Percentiles rank a stretch among this genome's conserved stretches.
Evolutionary conservation across 2,329 filamentous ascomycete species (phyloP).

Genomic region (Aspergillus felis): DNA sequence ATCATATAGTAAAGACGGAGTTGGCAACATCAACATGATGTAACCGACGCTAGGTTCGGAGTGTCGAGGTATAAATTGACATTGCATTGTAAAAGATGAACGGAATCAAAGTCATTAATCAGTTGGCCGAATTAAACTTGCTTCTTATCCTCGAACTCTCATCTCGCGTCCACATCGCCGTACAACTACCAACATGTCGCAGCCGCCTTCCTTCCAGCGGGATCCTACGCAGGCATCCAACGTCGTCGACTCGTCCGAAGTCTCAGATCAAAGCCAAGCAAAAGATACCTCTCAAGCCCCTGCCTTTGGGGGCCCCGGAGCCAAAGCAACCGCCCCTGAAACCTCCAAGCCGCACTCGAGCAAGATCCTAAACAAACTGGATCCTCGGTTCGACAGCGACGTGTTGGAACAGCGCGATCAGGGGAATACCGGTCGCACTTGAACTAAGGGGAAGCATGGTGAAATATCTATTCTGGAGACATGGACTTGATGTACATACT

Average conservation of each 20-base stretch:
- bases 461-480: not conserved
- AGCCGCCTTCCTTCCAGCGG: not conserved
- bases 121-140: no score
- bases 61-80: no score
- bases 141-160: no score
- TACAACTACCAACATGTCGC: not conserved
- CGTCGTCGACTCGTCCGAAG: not conserved
- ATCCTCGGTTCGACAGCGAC: constrained; percentile 4
- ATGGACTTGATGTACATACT: not conserved
- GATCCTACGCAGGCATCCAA: not conserved
- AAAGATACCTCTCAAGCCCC: not conserved
- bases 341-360: constrained; percentile 4
- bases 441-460: not conserved
- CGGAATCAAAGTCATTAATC: no score
- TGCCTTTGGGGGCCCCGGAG: not conserved
- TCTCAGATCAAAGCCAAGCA: not conserved
- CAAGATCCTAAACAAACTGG: constrained; percentile 4
- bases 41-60: no score
- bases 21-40: no score
- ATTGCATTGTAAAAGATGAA: no score
- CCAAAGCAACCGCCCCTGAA: not conserved
- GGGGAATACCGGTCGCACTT: not conserved
- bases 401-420: constrained; percentile 1
- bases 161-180: no score
- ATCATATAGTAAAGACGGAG: no score